These are phyloP conservation scores for Thymus quinquecostatus DNA, from an alignment of 257 asterid genomes.

Conservation along the genomic window DNA sequence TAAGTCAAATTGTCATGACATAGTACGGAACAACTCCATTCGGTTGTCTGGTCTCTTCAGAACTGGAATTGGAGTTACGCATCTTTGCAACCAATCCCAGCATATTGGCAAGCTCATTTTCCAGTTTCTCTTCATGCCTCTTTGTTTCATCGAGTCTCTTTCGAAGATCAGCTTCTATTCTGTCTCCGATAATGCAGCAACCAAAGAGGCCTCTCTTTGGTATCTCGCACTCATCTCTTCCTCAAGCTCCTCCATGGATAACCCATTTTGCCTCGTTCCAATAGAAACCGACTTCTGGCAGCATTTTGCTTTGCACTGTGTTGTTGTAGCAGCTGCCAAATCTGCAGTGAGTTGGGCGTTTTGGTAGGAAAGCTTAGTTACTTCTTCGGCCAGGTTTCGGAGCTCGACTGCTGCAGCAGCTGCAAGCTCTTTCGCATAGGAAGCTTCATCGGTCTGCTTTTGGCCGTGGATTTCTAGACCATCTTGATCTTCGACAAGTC, in stretches of 20 bases:
- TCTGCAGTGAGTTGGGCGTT: slow-evolving; percentile 67
- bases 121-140: no score
- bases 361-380: slow-evolving; percentile 75
- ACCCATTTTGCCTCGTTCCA: slow-evolving; percentile 44
- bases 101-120: no score
- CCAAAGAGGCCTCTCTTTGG: no score
- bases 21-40: neutral
- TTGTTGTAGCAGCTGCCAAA: slow-evolving; percentile 48
- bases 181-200: no score
- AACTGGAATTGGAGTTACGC: no score
- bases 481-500: slow-evolving; percentile 61
- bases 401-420: slow-evolving; percentile 90
- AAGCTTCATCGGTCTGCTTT: slow-evolving; percentile 71
- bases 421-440: slow-evolving; percentile 81
- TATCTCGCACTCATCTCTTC: slow-evolving; percentile 58
- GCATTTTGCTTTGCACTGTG: slow-evolving; percentile 48
- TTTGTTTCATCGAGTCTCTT: no score
- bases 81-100: no score
- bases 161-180: no score
- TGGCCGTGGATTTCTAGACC: slow-evolving; percentile 59
- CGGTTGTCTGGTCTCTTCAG: no score
- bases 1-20: no score
- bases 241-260: slow-evolving; percentile 67
- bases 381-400: slow-evolving; percentile 80
- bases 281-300: slow-evolving; percentile 47